These are phyloP conservation scores for Prunus davidiana DNA, from an alignment of 306 rosid genomes.

Conservation along the genomic window DNA sequence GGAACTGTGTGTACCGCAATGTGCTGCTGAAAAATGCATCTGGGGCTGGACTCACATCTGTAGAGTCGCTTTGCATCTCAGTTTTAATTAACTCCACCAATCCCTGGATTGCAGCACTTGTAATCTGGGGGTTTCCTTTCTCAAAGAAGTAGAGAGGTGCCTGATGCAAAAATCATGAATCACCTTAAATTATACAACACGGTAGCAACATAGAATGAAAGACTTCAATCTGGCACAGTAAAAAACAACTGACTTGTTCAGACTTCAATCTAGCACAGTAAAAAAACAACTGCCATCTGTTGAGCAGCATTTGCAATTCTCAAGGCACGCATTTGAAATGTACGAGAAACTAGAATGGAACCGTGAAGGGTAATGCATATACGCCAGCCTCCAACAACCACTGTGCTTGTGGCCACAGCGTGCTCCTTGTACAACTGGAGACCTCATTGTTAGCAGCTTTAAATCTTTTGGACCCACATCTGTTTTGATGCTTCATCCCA, in stretches of 20 bases:
- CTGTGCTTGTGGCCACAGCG: conserved; percentile 56
- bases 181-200: not conserved
- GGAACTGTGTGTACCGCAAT: conserved; percentile 82
- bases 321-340: conserved; percentile 51
- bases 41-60: conserved; percentile 42
- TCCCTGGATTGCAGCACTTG: conserved; percentile 65
- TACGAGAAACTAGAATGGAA: conserved; percentile 51
- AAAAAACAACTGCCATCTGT: conserved; percentile 58
- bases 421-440: conserved; percentile 13
- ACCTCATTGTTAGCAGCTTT: conserved; percentile 15
- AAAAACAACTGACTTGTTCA: conserved; percentile 71
- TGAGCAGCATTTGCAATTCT: conserved; percentile 97
- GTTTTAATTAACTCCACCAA: conserved; percentile 72
- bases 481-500: conserved; percentile 6
- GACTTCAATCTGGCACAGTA: conserved; percentile 15
- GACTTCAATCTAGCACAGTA: conserved; percentile 18
- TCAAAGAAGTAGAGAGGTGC: conserved; percentile 82
- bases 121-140: conserved; percentile 82
- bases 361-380: conserved; percentile 53
- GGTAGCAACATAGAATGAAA: not conserved
- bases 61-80: conserved; percentile 63
- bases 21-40: conserved; percentile 83
- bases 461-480: conserved; percentile 1
- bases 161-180: conserved; percentile 35
- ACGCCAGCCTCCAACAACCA: conserved; percentile 46